phyloP scores from a whole-genome alignment of 306 rosid genomes.

The Inga laurina region DNA sequence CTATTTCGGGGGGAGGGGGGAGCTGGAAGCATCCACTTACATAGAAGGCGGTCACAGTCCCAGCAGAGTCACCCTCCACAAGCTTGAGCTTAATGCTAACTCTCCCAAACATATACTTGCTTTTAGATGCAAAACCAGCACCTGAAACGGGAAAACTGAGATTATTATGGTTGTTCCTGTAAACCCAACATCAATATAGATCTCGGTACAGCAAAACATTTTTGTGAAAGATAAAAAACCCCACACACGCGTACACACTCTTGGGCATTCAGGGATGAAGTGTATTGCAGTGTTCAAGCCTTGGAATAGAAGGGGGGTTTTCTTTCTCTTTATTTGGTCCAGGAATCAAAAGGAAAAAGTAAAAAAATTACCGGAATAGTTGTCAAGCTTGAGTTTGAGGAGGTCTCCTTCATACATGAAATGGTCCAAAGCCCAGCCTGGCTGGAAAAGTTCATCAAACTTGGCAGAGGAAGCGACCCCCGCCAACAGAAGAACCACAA shows the following conservation, averaged over 20 bases:
- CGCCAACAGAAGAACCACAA: slow-evolving; percentile 46
- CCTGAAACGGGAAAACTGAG: slow-evolving; percentile 49
- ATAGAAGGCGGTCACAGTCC: slow-evolving; percentile 94
- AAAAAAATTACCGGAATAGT: slow-evolving; percentile 60
- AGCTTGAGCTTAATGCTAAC: slow-evolving; percentile 82
- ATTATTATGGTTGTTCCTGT: not conserved
- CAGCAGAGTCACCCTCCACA: slow-evolving; percentile 90
- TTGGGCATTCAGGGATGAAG: too few species aligned
- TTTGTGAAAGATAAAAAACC: not conserved
- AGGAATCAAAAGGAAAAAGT: not conserved
- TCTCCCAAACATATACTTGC: slow-evolving; percentile 83
- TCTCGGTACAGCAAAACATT: not conserved
- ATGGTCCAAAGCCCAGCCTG: slow-evolving; percentile 88
- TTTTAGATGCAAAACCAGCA: slow-evolving; percentile 90
- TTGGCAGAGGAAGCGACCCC: slow-evolving; percentile 59
- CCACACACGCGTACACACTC: not conserved
- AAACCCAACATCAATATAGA: not conserved
- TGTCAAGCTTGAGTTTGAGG: slow-evolving; percentile 78
- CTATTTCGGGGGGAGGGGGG: not conserved
- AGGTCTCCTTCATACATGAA: slow-evolving; percentile 73
- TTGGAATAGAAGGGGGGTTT: not conserved
- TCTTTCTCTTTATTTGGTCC: not conserved
- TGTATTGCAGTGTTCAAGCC: not conserved
- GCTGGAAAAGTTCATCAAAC: slow-evolving; percentile 84
- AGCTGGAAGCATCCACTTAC: slow-evolving; percentile 45